phyloP scores from a whole-genome alignment of 805 yeast species.

The Yarrowia yakushimensis region DNA sequence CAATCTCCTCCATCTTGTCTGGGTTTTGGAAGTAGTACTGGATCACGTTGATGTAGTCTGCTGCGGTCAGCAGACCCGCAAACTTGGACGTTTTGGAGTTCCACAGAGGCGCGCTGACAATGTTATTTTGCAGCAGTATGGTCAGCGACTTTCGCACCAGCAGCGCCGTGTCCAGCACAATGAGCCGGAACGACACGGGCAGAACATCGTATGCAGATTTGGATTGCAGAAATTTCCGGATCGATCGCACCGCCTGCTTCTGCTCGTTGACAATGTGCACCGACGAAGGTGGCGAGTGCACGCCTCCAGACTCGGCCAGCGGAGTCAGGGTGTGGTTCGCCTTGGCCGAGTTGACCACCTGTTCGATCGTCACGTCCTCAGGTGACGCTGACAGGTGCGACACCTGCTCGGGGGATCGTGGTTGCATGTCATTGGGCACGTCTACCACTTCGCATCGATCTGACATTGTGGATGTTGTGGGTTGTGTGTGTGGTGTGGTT shows the following conservation, averaged over 20 bases:
- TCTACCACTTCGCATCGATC: slow-evolving; percentile 16
- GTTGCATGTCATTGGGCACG: slow-evolving; percentile 18
- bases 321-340: background rate
- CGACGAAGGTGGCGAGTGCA: background rate
- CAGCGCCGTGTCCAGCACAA: slow-evolving; percentile 88
- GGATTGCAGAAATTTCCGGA: slow-evolving; percentile 75
- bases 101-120: slow-evolving; percentile 97
- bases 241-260: slow-evolving; percentile 71
- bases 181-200: slow-evolving; percentile 89
- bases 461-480: background rate
- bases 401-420: slow-evolving; percentile 16
- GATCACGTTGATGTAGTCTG: slow-evolving; percentile 91
- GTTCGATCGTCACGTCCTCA: slow-evolving; percentile 12
- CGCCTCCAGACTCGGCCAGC: background rate
- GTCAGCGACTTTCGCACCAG: slow-evolving; percentile 86
- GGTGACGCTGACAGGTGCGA: slow-evolving; percentile 10
- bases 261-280: slow-evolving; percentile 48
- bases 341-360: background rate
- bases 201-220: slow-evolving; percentile 95
- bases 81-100: slow-evolving; percentile 81
- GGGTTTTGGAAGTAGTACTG: slow-evolving; percentile 87
- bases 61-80: slow-evolving; percentile 89
- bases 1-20: slow-evolving; percentile 82
- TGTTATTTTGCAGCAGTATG: slow-evolving; percentile 84
- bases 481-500: background rate